Evolutionary conservation across 208 protist genomes (phyloP).

Genomic region (Acanthamoeba lenticulata): DNA sequence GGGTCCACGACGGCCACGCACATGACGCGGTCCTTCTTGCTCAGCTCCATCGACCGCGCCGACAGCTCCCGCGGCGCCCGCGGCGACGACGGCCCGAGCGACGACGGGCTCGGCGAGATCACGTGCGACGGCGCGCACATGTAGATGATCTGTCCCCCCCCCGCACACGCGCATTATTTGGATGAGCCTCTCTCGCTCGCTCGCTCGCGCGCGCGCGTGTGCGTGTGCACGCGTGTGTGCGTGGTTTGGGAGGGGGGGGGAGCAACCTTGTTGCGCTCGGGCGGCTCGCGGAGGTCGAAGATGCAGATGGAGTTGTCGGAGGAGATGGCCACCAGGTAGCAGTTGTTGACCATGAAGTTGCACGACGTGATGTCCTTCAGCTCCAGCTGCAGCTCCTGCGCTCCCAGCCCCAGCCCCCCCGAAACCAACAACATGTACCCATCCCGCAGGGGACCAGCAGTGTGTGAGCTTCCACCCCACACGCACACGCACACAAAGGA

Average conservation of each 20-base stretch:
- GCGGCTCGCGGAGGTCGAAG: slow-evolving; percentile 29
- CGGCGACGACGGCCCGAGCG: not conserved
- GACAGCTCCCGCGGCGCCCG: not conserved
- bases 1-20: slow-evolving; percentile 49
- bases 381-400: not conserved
- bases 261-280: slow-evolving; percentile 20
- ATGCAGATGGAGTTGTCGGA: slow-evolving; percentile 44
- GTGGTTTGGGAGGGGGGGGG: not conserved
- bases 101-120: not conserved
- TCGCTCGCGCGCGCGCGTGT: no score
- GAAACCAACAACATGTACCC: not conserved
- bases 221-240: no score
- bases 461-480: not conserved
- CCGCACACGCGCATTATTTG: no score
- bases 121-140: slow-evolving; percentile 15
- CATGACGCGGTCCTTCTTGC: slow-evolving; percentile 43
- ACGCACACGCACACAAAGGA: not conserved
- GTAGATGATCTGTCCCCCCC: slow-evolving; percentile 19
- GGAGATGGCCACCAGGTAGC: slow-evolving; percentile 38
- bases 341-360: slow-evolving; percentile 65
- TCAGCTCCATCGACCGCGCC: not conserved
- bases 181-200: no score
- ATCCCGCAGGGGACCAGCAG: not conserved
- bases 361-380: slow-evolving; percentile 12
- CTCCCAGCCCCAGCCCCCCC: no score